A percentile compares a stretch with the other conserved stretches of the same genome.
Evolutionary conservation across 2,329 filamentous ascomycete genomes (phyloP).

Genomic region (Aspergillus neoniger): DNA sequence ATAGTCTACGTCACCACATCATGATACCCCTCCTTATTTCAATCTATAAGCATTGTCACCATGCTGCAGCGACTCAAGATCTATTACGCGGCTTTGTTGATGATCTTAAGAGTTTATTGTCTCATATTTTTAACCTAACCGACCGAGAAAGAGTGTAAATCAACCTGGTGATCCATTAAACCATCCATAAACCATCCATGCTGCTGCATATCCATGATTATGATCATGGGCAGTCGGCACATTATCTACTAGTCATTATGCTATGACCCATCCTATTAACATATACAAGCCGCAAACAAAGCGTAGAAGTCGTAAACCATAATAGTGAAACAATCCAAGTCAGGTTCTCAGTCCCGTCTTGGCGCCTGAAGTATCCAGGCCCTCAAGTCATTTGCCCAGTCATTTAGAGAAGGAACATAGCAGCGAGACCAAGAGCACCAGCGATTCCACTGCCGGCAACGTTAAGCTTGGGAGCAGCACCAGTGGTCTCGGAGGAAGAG

Average conservation of each 20-base stretch:
- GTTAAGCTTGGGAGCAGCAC: conserved; percentile 34
- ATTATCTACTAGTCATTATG: conserved; percentile 20
- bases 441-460: conserved; percentile 35
- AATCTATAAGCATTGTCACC: no score
- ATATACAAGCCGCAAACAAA: conserved; percentile 22
- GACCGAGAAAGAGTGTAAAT: not conserved
- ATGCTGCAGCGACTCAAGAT: no score
- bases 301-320: conserved; percentile 7
- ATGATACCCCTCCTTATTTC: no score
- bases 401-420: conserved; percentile 44
- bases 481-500: conserved; percentile 19
- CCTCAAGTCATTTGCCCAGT: conserved; percentile 3
- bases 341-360: not conserved
- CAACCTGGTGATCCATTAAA: not conserved
- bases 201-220: not conserved
- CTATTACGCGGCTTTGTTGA: no score
- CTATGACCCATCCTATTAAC: conserved; percentile 18
- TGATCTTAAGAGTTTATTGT: no score
- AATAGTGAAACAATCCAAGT: conserved; percentile 20
- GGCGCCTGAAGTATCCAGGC: not conserved
- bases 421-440: conserved; percentile 46
- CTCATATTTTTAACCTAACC: no score
- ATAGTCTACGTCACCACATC: no score
- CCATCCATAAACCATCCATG: not conserved
- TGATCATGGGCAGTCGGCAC: not conserved